A percentile compares a stretch with the other conserved stretches of the same genome.
Conservation (phyloP, 1,139 yeast genomes). For the Hansenula anomala region DNA sequence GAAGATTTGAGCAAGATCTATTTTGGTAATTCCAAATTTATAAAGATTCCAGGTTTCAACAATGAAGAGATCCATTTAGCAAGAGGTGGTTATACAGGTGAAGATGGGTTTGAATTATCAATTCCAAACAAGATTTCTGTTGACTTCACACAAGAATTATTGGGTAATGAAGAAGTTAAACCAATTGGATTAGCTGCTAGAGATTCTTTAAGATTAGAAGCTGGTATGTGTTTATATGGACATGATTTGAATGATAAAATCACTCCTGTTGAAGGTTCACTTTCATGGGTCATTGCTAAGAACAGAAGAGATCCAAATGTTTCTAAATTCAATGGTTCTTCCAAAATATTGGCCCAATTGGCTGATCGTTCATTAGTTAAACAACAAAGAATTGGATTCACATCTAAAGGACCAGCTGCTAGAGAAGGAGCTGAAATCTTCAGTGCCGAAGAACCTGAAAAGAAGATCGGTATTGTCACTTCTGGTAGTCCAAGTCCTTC, state of each 20-base stretch:
- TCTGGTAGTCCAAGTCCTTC: conserved; percentile 93
- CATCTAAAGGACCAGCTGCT: conserved; percentile 86
- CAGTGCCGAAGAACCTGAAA: conserved; percentile 38
- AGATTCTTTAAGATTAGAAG: conserved; percentile 91
- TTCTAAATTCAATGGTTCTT: conserved; percentile 67
- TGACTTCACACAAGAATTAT: conserved; percentile 57
- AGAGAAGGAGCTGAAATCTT: conserved; percentile 75
- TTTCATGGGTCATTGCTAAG: conserved; percentile 88
- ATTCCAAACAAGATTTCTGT: conserved; percentile 61
- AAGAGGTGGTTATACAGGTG: conserved; percentile 97
- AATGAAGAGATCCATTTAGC: conserved; percentile 60
- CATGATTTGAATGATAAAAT: conserved; percentile 78
- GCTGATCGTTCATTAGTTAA: conserved; percentile 54
- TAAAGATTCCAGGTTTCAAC: conserved; percentile 34
- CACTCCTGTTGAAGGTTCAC: conserved; percentile 85
- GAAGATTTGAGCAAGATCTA: conserved; percentile 54
- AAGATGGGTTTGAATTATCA: conserved; percentile 93
- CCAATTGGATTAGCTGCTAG: conserved; percentile 97
- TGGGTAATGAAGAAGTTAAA: conserved; percentile 55
- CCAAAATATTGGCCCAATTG: conserved; percentile 64
- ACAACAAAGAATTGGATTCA: conserved; percentile 71
- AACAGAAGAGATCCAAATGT: conserved; percentile 49
- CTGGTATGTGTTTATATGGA: conserved; percentile 97
- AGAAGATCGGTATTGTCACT: conserved; percentile 69
- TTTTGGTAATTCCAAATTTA: conserved; percentile 69